A percentile compares a stretch with the other conserved stretches of the same genome.
Conservation (phyloP, 1,139 yeast genomes). For the Candida glucosophila region DNA sequence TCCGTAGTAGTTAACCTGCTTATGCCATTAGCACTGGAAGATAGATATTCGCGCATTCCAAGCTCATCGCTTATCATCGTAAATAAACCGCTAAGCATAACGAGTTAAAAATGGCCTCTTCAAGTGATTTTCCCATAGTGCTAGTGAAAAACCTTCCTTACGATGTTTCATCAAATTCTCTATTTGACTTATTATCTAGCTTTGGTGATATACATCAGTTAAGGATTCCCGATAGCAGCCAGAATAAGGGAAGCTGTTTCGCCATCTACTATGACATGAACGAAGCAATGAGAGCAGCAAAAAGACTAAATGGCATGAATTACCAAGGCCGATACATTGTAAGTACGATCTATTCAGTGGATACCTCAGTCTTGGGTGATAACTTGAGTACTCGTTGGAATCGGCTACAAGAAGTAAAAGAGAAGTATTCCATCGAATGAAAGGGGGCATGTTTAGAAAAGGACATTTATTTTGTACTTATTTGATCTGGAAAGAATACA, state of each 20-base stretch:
- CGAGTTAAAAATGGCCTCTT: slow-evolving; percentile 2
- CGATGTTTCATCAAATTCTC: slow-evolving; percentile 35
- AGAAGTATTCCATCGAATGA: too few species aligned
- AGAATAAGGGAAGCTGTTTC: slow-evolving; percentile 43
- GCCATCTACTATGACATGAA: slow-evolving; percentile 44
- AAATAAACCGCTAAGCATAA: too few species aligned
- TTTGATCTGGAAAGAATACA: too few species aligned
- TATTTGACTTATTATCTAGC: slow-evolving; percentile 47
- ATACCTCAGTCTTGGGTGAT: too few species aligned
- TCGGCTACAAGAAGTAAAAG: too few species aligned
- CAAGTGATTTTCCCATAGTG: slow-evolving; percentile 36
- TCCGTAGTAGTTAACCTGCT: too few species aligned
- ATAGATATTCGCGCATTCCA: too few species aligned
- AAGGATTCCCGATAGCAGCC: slow-evolving; percentile 33
- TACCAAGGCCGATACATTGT: slow-evolving; percentile 53
- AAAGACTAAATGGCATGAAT: slow-evolving; percentile 52
- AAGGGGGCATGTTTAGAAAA: too few species aligned
- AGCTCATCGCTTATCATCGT: too few species aligned
- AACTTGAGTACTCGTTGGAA: too few species aligned
- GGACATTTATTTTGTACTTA: too few species aligned
- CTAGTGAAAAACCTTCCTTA: slow-evolving; percentile 55
- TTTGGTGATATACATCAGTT: slow-evolving; percentile 52
- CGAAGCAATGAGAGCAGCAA: slow-evolving; percentile 43
- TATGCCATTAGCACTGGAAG: too few species aligned
- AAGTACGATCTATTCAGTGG: slow-evolving; percentile 38